Conservation (phyloP, 2,329 filamentous ascomycete species). For the Fusarium cyanostomum region DNA sequence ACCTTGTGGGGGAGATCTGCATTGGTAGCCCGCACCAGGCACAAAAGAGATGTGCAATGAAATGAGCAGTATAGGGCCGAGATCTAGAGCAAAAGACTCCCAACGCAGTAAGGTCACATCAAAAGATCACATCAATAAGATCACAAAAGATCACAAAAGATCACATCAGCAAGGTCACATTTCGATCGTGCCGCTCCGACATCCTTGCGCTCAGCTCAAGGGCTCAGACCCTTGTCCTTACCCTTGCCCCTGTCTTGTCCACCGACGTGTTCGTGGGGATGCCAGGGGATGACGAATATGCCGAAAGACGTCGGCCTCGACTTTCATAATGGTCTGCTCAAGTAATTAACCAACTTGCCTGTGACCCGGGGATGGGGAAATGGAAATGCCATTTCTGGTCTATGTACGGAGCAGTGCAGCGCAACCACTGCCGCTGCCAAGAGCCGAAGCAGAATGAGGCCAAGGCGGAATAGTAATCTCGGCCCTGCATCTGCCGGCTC, state of each 20-base stretch:
- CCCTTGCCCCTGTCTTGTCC: no score
- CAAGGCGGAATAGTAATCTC: conserved; percentile 6
- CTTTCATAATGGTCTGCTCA: no score
- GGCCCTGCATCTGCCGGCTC: neutral
- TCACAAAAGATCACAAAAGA: no score
- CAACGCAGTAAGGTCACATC: neutral
- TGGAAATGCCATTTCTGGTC: conserved; percentile 1
- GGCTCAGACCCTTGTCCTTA: no score
- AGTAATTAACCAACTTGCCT: no score
- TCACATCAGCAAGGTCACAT: neutral
- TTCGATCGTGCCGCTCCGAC: no score
- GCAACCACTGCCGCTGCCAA: conserved; percentile 5
- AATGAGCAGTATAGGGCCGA: conserved; percentile 6
- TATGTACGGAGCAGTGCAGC: neutral
- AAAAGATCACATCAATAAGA: no score
- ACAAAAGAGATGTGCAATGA: neutral
- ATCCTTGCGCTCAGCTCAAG: no score
- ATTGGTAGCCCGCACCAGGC: conserved; percentile 5
- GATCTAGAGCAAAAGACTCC: neutral
- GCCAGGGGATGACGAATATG: neutral
- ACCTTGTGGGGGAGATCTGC: conserved; percentile 31
- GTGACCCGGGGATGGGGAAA: conserved; percentile 3
- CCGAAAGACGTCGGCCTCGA: no score
- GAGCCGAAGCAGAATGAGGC: neutral
- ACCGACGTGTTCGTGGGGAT: no score